These are phyloP conservation scores for Cadophora sp. DNA, from an alignment of 2,329 filamentous ascomycete genomes.

Conservation along the genomic window DNA sequence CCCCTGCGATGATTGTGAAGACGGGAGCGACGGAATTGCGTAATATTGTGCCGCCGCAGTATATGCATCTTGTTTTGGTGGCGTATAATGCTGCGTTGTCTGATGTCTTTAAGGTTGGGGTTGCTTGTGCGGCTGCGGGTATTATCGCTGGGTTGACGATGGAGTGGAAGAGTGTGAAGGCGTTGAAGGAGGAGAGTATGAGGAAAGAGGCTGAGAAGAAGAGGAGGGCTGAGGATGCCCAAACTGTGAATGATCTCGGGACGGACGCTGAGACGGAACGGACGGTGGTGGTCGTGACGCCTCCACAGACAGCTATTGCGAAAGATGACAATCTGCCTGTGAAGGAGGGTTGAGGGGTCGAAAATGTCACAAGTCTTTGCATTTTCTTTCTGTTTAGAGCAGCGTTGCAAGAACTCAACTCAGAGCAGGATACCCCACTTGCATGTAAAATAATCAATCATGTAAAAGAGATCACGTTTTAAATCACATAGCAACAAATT, in stretches of 20 bases:
- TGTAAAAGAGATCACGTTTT: not conserved
- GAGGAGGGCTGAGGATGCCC: not conserved
- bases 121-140: conserved; percentile 57
- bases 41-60: conserved; percentile 45
- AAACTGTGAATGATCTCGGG: not conserved
- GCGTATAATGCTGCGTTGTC: conserved; percentile 63
- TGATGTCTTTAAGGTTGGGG: conserved; percentile 58
- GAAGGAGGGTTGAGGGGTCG: not conserved
- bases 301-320: not conserved
- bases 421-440: not conserved
- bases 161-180: conserved; percentile 65
- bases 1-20: conserved; percentile 30
- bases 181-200: conserved; percentile 43
- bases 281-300: not conserved
- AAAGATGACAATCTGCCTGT: not conserved
- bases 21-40: conserved; percentile 61
- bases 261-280: conserved; percentile 2
- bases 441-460: too few relatives aligned
- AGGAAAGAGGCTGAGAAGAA: conserved; percentile 12
- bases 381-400: not conserved
- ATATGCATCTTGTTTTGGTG: conserved; percentile 53
- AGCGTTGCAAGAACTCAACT: not conserved
- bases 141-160: conserved; percentile 56
- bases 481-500: not conserved
- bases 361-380: too few relatives aligned